Percentiles rank a stretch among this genome's conserved stretches.
Conservation (phyloP, 257 asterid species). For the Solanum chmielewskii region DNA sequence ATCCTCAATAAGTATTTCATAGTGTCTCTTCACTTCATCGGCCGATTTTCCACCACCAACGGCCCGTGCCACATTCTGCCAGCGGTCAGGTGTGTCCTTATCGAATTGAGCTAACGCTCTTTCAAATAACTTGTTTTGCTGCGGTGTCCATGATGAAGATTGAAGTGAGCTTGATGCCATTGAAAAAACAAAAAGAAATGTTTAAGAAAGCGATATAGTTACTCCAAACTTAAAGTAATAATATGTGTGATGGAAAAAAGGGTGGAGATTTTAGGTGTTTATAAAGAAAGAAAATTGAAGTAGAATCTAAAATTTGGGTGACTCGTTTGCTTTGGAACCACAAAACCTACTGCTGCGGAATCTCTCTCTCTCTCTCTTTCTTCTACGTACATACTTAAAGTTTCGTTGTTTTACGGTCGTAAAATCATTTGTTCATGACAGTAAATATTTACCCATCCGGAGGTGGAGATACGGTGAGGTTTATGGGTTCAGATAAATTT, state of each 20-base stretch:
- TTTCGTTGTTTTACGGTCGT: not conserved
- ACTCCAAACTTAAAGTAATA: not conserved
- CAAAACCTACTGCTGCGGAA: not conserved
- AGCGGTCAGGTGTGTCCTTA: slow-evolving; percentile 62
- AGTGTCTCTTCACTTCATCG: slow-evolving; percentile 64
- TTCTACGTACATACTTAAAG: not conserved
- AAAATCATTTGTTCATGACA: too few relatives aligned
- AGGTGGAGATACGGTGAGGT: too few relatives aligned
- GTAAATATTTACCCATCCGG: too few relatives aligned
- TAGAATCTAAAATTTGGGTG: slow-evolving; percentile 14
- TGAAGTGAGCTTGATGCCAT: slow-evolving; percentile 33
- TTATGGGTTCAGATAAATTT: too few relatives aligned
- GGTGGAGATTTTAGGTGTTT: not conserved
- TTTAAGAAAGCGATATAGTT: not conserved
- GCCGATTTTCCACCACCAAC: slow-evolving; percentile 63
- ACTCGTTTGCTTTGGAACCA: slow-evolving; percentile 10
- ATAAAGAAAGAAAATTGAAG: slow-evolving; percentile 2
- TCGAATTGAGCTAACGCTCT: slow-evolving; percentile 57
- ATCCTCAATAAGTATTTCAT: slow-evolving; percentile 59
- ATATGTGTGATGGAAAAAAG: not conserved
- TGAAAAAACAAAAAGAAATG: not conserved
- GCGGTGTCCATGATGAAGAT: slow-evolving; percentile 48
- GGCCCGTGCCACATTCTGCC: slow-evolving; percentile 68
- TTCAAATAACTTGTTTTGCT: slow-evolving; percentile 60
- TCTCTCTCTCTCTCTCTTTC: not conserved